Base-by-base conservation (phyloP, 2,329 filamentous ascomycete species). In the Fusarium domesticum region DNA sequence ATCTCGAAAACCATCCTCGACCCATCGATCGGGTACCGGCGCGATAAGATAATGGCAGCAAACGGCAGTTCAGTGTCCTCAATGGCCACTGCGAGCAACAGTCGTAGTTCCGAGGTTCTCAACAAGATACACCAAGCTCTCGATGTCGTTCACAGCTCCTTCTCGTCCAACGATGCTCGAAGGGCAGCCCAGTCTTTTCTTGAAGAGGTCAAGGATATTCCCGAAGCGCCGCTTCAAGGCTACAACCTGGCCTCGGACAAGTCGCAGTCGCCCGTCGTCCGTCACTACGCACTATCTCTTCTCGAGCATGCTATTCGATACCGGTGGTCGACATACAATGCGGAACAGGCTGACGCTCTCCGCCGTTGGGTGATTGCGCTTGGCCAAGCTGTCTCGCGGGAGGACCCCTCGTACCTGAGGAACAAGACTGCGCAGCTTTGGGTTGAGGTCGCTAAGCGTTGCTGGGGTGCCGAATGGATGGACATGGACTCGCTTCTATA, bases 341-440 rank as follows among this genome's bases (percentile, higher is more conserved):
- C 76, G 19, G 80, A 83, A 17, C 84, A 96, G 65, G 81, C 82
- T 15, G 70, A 72, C 19, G 78, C 80, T 40, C 70, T 98, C 43
- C 81, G 88, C 38, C 75, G 76, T 46, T 93, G 91, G 79, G 81
- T 96, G 34, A 70, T 96, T 43, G 77, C 85, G 63, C 82, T 98
- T 11, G 87, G 89, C 11, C 81, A 86, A 60, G 77, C 78, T 49
- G 74, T 95, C 34, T 75, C 80, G 5, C 77, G 78, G 35, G 77
- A 83, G 16, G 92, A 97, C 63, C 88, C 89, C 3, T 67, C 78
- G 23, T 98, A 91, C 64, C 73, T 96, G 53, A 80, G 92, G 57
- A 97, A 95, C 75, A 98, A 98, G 71, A 85, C 93, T 25, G 89
- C 89, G 19, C 87, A 95, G 68, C 72, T 98, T 50, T 98, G 93